Evolutionary conservation across 2,329 filamentous ascomycete genomes (phyloP), one percentile per base, ranked within the genome.

Genomic region (Gaeumannomyces sp.): DNA sequence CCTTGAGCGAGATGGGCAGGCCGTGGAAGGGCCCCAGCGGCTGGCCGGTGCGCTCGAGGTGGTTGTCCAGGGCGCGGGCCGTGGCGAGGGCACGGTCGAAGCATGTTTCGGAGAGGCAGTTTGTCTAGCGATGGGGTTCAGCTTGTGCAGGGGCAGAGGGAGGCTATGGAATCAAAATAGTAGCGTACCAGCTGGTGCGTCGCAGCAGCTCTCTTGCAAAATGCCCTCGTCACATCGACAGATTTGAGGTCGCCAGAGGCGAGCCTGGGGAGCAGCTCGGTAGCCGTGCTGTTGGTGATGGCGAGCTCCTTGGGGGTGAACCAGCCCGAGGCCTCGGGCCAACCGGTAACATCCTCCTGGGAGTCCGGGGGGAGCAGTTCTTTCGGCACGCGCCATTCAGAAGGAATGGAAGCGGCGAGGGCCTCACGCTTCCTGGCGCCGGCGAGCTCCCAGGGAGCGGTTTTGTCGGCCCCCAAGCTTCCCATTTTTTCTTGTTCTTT

Each of bases 1-100:
- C 89, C 71, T 92, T 92, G 60, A 92, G 80, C 0, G 87, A 86
- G 35, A 89, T 74, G 3, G 86, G 86, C 1, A 89, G 77, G 66
- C 72, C 89, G 73, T 92, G 89, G 1, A 92, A 79, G 2, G 89
- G 88, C 0, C 89, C 89, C 0, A 79, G 28, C 0, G 78, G 74
- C 53, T 82, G 75, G 13, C 82, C 79, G 1, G 80, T 81, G 38
- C 70, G 69, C n/a, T 75, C 73, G 1, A 85, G 50, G 66, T 85
- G 74, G n/a, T 76, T 75, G 69, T 89, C 86, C 1, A 83, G 75
- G 3, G 74, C 69, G 50, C 72, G 72, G 0, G 85, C 86, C 2
- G 76, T 79, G 2, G 72, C 66, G 2, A 88, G 70, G 5, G 83
- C 85, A 27, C 79, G 77, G 25, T 81, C 77, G 68, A 87, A 87